Base-by-base conservation (phyloP, 1,284 basidiomycete genomes). In the Ceratobasidium theobromae region DNA sequence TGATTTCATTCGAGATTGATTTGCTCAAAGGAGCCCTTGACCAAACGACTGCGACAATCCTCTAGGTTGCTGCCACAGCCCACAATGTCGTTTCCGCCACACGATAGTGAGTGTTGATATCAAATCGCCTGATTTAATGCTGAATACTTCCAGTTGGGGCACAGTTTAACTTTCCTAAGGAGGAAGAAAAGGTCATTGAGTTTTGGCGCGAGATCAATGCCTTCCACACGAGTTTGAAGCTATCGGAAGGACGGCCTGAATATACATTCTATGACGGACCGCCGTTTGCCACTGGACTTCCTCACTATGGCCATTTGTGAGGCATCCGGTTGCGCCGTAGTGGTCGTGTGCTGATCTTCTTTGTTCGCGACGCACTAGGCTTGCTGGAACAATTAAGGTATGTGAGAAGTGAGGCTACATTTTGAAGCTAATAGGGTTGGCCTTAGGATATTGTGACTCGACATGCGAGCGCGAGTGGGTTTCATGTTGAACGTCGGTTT, bases 121-220 rank as follows among this genome's bases (percentile, higher is more conserved):
- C 67, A 65, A 57, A 53, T 68, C 49, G 67, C 58, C 51, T 12
- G 30, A 11, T 6, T 28, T 8, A 65, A 53, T 46, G 14, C 9
- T 32, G 18, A 53, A 3, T 2, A 23, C 11, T 3, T 54, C 12
- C 53, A 91, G 87, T 91, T 71, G 83, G 87, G 64, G 79, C 84
- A 27, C 81, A 83, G 32, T 95, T 98, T 79, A 87, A 89, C 79
- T 98, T 98, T 76, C 83, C 95, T 14, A 87, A 87, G 75, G 91
- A 97, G 76, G 96, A 98, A 78, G 88, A 93, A 75, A 94, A 94
- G 73, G 93, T 98, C 68, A 82, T 98, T 71, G 81, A 83, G 67
- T 98, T 88, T 79, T 99, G 97, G 97, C 83, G 85, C 70, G 94
- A 95, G 75, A 99, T 99, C 75, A 93, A 99, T 81, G 97, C 97